Evolutionary conservation across 73 alveolate genomes (phyloP), one percentile per base, ranked within the genome.

Genomic region (Paramecium octaurelia): DNA sequence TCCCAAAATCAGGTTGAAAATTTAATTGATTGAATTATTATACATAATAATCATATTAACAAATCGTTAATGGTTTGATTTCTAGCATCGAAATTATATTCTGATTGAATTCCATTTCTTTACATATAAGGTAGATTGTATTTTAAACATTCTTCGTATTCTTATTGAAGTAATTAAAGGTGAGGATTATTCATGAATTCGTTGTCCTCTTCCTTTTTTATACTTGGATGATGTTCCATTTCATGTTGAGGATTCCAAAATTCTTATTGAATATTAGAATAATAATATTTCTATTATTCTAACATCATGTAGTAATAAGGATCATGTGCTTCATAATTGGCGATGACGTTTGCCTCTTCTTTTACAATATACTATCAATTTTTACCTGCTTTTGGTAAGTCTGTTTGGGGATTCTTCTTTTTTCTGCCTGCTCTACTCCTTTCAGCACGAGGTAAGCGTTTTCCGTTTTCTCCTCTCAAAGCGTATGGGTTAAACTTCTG

Each of bases 341-440:
- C 20, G 4, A 20, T 20, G 1, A 34, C n/a, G 6, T 64, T 64
- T 31, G 84, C 50, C 29, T 64, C 84, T 64, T 64, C 84, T 64
- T 31, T 24, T 4, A 40, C 0, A 31, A 64, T 23, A 64, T 64
- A 6, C 10, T 64, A 64, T 64, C 27, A 64, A 40, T 27, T 54
- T 27, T 6, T 73, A 73, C 87, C 23, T 12, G 87, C 38, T 40
- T 73, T 73, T n/a, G 87, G 87, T 73, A 73, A 20, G 16, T 73
- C 87, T 14, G 58, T 73, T 34, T 36, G 8, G 1, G 87, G 87
- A 73, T 73, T 73, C 36, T 80, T 80, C 76, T 80, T 80, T 48
- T 80, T 80, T 80, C 91, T 44, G 18, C 91, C 91, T 31, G 91
- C 91, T 44, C 91, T 80, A 20, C 91, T 80, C 46, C 91, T 80